Evolutionary conservation across 2,329 filamentous ascomycete species (phyloP).

Genomic region (Didymellaceae sp.): DNA sequence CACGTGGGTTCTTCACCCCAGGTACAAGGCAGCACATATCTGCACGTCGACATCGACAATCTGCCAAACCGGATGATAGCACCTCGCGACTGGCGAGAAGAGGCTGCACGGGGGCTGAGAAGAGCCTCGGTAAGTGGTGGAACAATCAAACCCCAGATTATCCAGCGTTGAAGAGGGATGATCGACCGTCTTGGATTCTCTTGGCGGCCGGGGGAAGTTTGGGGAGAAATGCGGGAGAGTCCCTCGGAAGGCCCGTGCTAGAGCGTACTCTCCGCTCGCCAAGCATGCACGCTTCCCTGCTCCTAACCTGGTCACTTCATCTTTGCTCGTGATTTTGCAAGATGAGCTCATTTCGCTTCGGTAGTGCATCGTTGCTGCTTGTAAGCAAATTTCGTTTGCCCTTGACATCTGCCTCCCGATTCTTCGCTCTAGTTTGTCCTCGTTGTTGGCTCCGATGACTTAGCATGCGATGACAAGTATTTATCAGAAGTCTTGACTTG

Average conservation of each 20-base stretch:
- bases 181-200: slow-evolving; percentile 21
- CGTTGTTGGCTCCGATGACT: too few species aligned
- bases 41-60: slow-evolving; percentile 12
- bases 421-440: too few species aligned
- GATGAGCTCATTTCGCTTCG: slow-evolving; percentile 3
- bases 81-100: slow-evolving; percentile 15
- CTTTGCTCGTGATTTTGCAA: not conserved
- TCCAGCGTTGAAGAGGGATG: slow-evolving; percentile 18
- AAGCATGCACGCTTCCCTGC: slow-evolving; percentile 5
- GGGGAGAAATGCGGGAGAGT: slow-evolving; percentile 18
- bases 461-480: too few species aligned
- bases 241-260: not conserved
- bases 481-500: too few species aligned
- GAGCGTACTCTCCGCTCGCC: slow-evolving; percentile 5
- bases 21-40: slow-evolving; percentile 2
- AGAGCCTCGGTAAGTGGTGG: slow-evolving; percentile 27
- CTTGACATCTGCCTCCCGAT: not conserved
- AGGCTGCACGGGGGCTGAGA: slow-evolving; percentile 22
- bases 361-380: not conserved
- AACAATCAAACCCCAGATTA: slow-evolving; percentile 27
- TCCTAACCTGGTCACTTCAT: slow-evolving; percentile 6
- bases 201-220: slow-evolving; percentile 17
- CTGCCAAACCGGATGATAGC: slow-evolving; percentile 12
- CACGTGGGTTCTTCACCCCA: not conserved
- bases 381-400: not conserved